These are phyloP conservation scores for Fusarium sp. DNA, from an alignment of 2,329 filamentous ascomycete genomes.

Conservation along the genomic window DNA sequence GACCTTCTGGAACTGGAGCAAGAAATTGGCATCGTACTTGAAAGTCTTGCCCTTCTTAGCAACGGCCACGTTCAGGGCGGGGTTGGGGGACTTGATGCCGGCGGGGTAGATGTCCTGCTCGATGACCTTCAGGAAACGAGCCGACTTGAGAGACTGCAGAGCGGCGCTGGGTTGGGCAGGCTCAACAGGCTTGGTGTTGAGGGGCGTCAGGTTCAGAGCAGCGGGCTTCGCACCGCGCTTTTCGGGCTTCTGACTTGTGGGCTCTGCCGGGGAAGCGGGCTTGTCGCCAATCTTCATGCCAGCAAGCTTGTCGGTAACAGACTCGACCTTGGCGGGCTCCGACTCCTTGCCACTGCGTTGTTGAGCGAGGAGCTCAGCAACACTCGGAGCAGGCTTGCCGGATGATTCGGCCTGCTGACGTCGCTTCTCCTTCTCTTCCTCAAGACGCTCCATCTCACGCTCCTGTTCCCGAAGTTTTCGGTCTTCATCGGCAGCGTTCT, in stretches of 20 bases:
- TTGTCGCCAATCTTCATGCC: constrained; percentile 66
- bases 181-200: constrained; percentile 89
- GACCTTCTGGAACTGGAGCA: constrained; percentile 95
- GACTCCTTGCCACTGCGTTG: constrained; percentile 59
- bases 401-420: constrained; percentile 67
- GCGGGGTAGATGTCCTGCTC: constrained; percentile 86
- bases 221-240: constrained; percentile 83
- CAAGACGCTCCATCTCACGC: constrained; percentile 79
- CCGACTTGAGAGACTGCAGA: constrained; percentile 92
- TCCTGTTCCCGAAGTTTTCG: constrained; percentile 81
- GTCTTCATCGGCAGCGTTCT: constrained; percentile 70
- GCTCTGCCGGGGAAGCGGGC: constrained; percentile 60
- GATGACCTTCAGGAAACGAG: constrained; percentile 87
- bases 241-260: constrained; percentile 68
- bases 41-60: constrained; percentile 86
- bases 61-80: constrained; percentile 86
- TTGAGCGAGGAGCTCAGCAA: constrained; percentile 67
- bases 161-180: constrained; percentile 94
- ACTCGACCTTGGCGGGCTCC: constrained; percentile 55
- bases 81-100: constrained; percentile 90
- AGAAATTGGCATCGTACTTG: constrained; percentile 95
- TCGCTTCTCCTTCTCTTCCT: constrained; percentile 78
- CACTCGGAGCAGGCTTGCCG: constrained; percentile 60
- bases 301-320: constrained; percentile 66
- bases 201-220: constrained; percentile 86